phyloP scores from a whole-genome alignment of 805 yeast species.

The Pichia membranifaciens region DNA sequence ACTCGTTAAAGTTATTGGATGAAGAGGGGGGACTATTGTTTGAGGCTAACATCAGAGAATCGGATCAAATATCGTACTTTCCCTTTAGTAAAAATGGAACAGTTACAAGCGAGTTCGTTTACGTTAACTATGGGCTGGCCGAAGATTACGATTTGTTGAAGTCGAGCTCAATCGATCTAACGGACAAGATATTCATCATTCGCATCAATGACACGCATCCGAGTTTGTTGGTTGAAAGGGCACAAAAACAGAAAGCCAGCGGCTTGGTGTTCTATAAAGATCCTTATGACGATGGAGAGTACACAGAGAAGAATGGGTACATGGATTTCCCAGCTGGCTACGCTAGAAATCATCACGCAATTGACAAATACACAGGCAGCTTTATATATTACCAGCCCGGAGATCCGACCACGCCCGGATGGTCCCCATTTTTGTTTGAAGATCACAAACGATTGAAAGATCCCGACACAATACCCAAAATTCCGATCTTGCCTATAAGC shows the following conservation, averaged over 20 bases:
- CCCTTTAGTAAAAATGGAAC: constrained; percentile 63
- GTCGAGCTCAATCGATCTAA: constrained; percentile 37
- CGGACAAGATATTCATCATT: constrained; percentile 54
- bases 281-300: constrained; percentile 54
- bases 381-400: constrained; percentile 60
- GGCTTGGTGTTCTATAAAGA: constrained; percentile 56
- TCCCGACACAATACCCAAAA: constrained; percentile 41
- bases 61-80: constrained; percentile 41
- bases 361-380: constrained; percentile 58
- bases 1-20: constrained; percentile 34
- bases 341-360: constrained; percentile 55
- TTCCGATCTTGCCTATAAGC: constrained; percentile 51
- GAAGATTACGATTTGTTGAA: constrained; percentile 47
- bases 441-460: constrained; percentile 29
- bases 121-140: constrained; percentile 52
- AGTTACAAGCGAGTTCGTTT: constrained; percentile 49
- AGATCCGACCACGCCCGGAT: constrained; percentile 75
- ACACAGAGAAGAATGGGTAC: constrained; percentile 51
- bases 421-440: constrained; percentile 44
- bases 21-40: constrained; percentile 34
- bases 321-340: constrained; percentile 58
- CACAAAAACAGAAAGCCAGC: constrained; percentile 55
- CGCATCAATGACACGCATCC: constrained; percentile 46
- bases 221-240: constrained; percentile 55
- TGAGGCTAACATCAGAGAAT: constrained; percentile 47